These are phyloP conservation scores for Eragrostis nindensis DNA, from an alignment of 176 grass and related monocot species.

Conservation along the genomic window DNA sequence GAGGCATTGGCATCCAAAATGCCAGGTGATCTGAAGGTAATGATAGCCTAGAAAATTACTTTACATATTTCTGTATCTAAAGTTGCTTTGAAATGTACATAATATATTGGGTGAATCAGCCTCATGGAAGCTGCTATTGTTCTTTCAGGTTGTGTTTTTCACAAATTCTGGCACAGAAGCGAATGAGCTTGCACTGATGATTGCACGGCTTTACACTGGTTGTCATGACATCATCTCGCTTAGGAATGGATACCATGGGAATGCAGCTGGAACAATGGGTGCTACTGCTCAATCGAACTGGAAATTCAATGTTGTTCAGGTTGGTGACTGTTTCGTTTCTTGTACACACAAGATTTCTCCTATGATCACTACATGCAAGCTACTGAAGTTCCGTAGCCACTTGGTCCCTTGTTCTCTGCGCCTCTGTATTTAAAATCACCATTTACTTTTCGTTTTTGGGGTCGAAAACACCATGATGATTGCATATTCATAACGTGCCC, in stretches of 20 bases:
- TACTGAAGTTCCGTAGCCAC: not conserved
- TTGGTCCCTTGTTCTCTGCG: not conserved
- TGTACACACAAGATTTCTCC: not conserved
- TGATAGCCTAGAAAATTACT: not conserved
- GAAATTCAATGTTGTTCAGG: slow-evolving; percentile 96
- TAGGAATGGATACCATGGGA: slow-evolving; percentile 98
- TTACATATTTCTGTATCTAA: not conserved
- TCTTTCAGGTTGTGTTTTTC: slow-evolving; percentile 88
- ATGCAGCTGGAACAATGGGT: slow-evolving; percentile 97
- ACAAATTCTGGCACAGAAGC: slow-evolving; percentile 97
- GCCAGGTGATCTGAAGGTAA: slow-evolving; percentile 87
- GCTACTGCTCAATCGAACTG: slow-evolving; percentile 79
- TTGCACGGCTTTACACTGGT: slow-evolving; percentile 88
- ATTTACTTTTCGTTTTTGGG: not conserved
- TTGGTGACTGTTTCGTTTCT: not conserved
- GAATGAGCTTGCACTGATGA: slow-evolving; percentile 93
- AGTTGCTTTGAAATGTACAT: not conserved
- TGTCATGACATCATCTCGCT: slow-evolving; percentile 86
- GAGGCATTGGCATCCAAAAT: slow-evolving; percentile 87
- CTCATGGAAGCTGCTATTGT: not conserved
- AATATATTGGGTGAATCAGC: not conserved
- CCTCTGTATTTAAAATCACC: not conserved
- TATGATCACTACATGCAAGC: not conserved
- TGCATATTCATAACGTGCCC: slow-evolving; percentile 22
- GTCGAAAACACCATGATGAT: not conserved